Evolutionary conservation across 2,329 filamentous ascomycete genomes (phyloP), one percentile per base, ranked within the genome.

Genomic region (Botrytis aclada): DNA sequence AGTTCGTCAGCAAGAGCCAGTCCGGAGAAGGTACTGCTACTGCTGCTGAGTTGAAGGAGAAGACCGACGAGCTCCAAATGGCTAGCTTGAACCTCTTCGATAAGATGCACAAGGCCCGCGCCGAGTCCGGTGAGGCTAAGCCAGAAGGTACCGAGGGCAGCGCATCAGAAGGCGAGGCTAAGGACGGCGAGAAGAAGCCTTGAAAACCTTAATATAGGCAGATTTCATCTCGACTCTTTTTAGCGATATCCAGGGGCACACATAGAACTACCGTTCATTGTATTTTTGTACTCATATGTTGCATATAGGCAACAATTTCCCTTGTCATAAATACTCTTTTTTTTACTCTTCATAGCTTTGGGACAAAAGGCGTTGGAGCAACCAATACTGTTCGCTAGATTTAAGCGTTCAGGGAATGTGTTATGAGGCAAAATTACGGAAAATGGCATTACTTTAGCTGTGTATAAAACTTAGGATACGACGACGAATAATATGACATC

Each of bases 71-170:
- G 85, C 93, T 99, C 82, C 96, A 98, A 87, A 93, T 92, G 83
- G 93, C 95, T 79, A 95, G 92, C 85, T 88, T 99, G 85, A 97
- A 93, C 86, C 91, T 98, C 81, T 98, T 99, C 84, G 96, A 98
- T 88, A 98, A 98, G 92, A 97, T 99, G 93, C 95, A 99, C 93
- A 97, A 97, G 89, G 94, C 95, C 79, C 92, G 93, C 80, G 83
- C 85, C 79, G 92, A 95, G 86, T 87, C 86, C 79, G 83, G 86
- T 81, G 84, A 88, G 82, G 84, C 88, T 81, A 69, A 72, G 41
- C 79, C 78, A 83, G 80, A 82, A 85, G 80, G 84, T 86, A 75
- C 81, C 85, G 84, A 83, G 74, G 77, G 76, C 18, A 77, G 75
- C 65, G 65, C 79, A 70, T 62, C 78, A 72, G 90, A 93, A 82